phyloP scores from a whole-genome alignment of 768 basidiomycete species.

The Lactarius vividus region DNA sequence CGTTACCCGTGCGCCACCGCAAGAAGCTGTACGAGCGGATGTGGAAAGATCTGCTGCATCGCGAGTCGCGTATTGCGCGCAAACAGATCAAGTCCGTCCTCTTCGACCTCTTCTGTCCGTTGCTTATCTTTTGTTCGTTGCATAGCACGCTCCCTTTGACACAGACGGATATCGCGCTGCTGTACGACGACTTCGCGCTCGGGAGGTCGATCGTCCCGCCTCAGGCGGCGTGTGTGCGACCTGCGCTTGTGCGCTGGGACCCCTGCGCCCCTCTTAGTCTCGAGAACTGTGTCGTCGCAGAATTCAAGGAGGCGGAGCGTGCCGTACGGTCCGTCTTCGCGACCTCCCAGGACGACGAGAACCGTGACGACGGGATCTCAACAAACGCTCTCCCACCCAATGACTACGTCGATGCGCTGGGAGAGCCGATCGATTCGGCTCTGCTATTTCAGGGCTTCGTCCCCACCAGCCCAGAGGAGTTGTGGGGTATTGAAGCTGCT shows the following conservation, averaged over 20 bases:
- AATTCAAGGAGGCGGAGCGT: conserved; percentile 65
- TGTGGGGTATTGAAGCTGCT: conserved; percentile 23
- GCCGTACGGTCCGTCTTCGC: conserved; percentile 50
- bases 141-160: conserved; percentile 74
- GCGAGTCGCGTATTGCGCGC: conserved; percentile 69
- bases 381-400: conserved; percentile 16
- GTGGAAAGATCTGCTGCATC: conserved; percentile 67
- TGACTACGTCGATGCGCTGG: conserved; percentile 30
- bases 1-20: conserved; percentile 82
- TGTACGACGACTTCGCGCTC: conserved; percentile 86
- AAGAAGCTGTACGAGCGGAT: conserved; percentile 81
- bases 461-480: conserved; percentile 17
- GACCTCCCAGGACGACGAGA: conserved; percentile 13
- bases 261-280: conserved; percentile 54
- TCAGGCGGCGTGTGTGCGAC: conserved; percentile 64
- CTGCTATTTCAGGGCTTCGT: background rate
- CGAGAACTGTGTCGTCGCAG: conserved; percentile 88
- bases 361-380: background rate
- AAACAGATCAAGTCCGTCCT: conserved; percentile 49
- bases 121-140: background rate
- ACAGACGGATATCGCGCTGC: conserved; percentile 75
- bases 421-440: conserved; percentile 27
- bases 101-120: background rate
- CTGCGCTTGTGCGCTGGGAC: conserved; percentile 83
- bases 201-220: conserved; percentile 80